These are phyloP conservation scores for Naegleria gruberi DNA, from an alignment of 208 protist genomes.

Conservation along the genomic window DNA sequence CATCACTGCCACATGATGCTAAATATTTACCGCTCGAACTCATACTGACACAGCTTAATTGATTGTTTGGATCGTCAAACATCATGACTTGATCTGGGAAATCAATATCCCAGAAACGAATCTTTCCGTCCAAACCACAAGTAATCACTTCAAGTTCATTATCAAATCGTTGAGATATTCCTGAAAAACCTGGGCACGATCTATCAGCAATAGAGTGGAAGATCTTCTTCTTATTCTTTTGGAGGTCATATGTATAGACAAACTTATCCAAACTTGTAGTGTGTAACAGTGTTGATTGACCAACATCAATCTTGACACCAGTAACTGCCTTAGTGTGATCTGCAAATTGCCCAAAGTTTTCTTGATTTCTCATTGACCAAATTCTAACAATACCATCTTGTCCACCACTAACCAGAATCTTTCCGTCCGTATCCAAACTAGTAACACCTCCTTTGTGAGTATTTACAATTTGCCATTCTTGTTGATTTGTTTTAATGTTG, in stretches of 20 bases:
- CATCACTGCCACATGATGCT: neutral
- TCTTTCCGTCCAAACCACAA: neutral
- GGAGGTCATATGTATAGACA: neutral
- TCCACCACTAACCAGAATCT: neutral
- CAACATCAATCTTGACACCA: neutral
- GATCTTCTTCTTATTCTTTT: conserved; percentile 13
- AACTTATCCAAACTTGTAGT: neutral
- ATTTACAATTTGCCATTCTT: conserved; percentile 20
- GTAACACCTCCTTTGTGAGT: conserved; percentile 13
- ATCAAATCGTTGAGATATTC: conserved; percentile 9
- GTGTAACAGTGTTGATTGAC: neutral
- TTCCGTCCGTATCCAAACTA: neutral
- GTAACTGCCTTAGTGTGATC: conserved; percentile 11
- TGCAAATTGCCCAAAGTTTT: conserved; percentile 23
- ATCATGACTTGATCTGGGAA: conserved; percentile 6
- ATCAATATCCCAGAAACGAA: conserved; percentile 17
- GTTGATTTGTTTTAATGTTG: neutral
- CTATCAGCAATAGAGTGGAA: neutral
- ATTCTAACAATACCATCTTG: conserved; percentile 15
- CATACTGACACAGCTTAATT: neutral
- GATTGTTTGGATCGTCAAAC: neutral
- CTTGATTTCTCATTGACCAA: neutral
- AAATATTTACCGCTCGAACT: conserved; percentile 18
- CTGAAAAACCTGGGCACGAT: neutral
- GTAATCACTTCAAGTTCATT: conserved; percentile 8